Base-by-base conservation (phyloP, 202 grass and related monocot species). In the Carex sylvatica region DNA sequence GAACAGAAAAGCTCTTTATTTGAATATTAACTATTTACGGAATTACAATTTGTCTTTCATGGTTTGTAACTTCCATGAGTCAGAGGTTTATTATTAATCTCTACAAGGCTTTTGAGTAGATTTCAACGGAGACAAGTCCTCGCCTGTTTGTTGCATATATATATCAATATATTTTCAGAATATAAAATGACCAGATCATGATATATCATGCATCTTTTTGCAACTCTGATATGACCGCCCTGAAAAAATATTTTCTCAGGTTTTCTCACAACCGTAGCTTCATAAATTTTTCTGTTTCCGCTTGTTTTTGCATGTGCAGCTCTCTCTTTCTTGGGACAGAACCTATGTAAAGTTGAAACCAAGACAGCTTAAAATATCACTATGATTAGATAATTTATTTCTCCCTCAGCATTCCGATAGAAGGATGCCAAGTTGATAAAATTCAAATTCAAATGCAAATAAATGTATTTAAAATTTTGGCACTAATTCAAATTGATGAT, bases 291-390 rank as follows among this genome's bases (percentile, higher is more conserved):
- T 51, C 5, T 31, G 8, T 28, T 81, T 26, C 79, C 40, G 36
- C 22, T 66, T 81, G 79, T 30, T 62, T 52, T 81, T 64, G 44
- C 79, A 81, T 64, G 36, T 66, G 12, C 79, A 81, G 44, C 23
- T 81, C 36, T 65, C 61, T 65, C 61, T 81, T 66, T 81, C 79
- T 65, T 51, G 79, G 4, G 36, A 47, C 20, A 81, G 13, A 66
- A 81, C 61, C 79, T 81, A 81, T 30, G 52, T 12, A 47, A 81
- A 66, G 8, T 47, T 66, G 2, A 81, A 66, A 52, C 8, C 20
- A 33, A 79, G 23, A 20, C 18, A 79, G 10, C 5, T 61, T 60
- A 59, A 58, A 38, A 61, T 40, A 70, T 70, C 35, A 70, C 8
- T 1, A 42, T 70, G 65, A 69, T 40, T 40, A 40, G 16, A 69